Percentiles rank a stretch among this genome's conserved stretches.
Conservation (phyloP, 2,329 filamentous ascomycete genomes). For the Achaetomium macrosporum region DNA sequence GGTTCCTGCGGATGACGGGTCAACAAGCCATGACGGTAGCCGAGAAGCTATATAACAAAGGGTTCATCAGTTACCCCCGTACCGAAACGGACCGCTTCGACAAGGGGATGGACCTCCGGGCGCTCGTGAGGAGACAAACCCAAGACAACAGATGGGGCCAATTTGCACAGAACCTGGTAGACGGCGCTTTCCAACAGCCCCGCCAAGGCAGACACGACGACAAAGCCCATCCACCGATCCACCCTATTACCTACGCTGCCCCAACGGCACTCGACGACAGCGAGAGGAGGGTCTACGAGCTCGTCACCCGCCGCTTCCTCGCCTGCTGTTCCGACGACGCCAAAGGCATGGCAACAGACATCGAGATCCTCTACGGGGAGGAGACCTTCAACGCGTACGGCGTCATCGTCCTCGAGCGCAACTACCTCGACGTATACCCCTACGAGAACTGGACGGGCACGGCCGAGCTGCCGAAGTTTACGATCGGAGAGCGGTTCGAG, state of each 20-base stretch:
- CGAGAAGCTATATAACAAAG: conserved; percentile 83
- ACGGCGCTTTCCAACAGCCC: conserved; percentile 74
- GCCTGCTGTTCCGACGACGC: conserved; percentile 96
- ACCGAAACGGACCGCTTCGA: conserved; percentile 98
- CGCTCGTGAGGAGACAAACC: conserved; percentile 76
- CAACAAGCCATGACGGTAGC: conserved; percentile 85
- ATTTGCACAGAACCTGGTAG: conserved; percentile 69
- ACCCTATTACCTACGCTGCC: conserved; percentile 81
- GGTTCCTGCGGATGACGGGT: conserved; percentile 83
- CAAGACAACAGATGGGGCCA: conserved; percentile 70
- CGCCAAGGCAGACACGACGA: conserved; percentile 84
- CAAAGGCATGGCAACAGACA: conserved; percentile 74
- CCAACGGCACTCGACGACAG: conserved; percentile 57
- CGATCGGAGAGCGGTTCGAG: conserved; percentile 73
- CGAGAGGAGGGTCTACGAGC: conserved; percentile 81
- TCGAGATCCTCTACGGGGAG: conserved; percentile 77
- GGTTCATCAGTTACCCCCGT: conserved; percentile 94
- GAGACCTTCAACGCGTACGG: conserved; percentile 80
- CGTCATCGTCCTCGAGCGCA: conserved; percentile 76
- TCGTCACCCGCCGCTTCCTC: conserved; percentile 83
- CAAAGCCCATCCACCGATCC: conserved; percentile 94
- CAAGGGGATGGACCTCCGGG: conserved; percentile 74
- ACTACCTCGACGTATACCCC: conserved; percentile 91
- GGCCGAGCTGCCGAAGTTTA: conserved; percentile 72
- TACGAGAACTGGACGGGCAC: conserved; percentile 97